These are phyloP conservation scores for Trypethelium eluteriae DNA, from an alignment of 495 filamentous ascomycete species.

Conservation along the genomic window DNA sequence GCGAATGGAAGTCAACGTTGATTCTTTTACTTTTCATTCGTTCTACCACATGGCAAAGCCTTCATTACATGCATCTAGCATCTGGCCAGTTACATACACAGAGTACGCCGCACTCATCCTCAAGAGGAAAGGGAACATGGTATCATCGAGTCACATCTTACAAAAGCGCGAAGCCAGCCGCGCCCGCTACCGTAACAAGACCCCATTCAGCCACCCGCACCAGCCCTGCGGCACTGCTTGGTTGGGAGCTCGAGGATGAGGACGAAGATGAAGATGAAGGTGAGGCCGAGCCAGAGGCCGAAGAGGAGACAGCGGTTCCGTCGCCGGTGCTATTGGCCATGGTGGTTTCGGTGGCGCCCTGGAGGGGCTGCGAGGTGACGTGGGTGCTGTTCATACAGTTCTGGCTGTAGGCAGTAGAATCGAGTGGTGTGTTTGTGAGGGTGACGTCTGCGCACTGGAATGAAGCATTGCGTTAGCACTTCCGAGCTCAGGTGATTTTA, in stretches of 20 bases:
- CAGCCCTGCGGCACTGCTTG: not conserved
- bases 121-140: not conserved
- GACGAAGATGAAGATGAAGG: not conserved
- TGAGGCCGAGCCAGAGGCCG: not conserved
- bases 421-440: slow-evolving; percentile 40
- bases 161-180: not conserved
- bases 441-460: slow-evolving; percentile 57
- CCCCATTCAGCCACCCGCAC: not conserved
- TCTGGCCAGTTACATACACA: too few species aligned
- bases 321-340: not conserved
- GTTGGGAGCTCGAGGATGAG: not conserved
- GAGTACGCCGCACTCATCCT: too few species aligned
- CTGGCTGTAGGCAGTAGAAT: slow-evolving; percentile 36
- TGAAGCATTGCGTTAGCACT: not conserved
- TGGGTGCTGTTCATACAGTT: slow-evolving; percentile 50
- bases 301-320: not conserved
- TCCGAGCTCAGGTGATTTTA: not conserved
- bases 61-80: too few species aligned
- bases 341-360: slow-evolving; percentile 16
- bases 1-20: too few species aligned
- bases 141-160: not conserved
- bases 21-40: too few species aligned
- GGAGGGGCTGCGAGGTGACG: slow-evolving; percentile 34
- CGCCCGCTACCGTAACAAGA: not conserved
- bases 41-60: too few species aligned